Base-by-base conservation (phyloP, 2,329 filamentous ascomycete species). In the Diaporthe humulicola region DNA sequence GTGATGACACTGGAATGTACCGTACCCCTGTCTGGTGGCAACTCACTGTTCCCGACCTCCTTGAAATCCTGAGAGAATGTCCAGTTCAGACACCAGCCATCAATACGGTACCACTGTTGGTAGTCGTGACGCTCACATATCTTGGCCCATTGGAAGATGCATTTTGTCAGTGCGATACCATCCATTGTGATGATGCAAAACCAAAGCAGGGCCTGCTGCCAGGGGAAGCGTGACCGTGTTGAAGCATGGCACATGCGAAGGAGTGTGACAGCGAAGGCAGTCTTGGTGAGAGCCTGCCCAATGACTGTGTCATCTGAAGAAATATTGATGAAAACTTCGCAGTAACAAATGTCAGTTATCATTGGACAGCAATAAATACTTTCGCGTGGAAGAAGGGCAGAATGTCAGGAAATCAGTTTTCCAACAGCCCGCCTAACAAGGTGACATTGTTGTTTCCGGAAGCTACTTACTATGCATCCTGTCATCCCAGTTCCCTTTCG, bases 111-210 rank as follows among this genome's bases (percentile, higher is more conserved):
- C 81, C 81, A 87, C n/a, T 85, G 82, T 22, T 88, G 80, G 77
- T 88, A 88, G 66, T 81, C 82, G 0, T 76, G 45, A 50, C 85
- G 83, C 66, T 80, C 82, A 78, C 85, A 88, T 19, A 88, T 81
- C 77, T 83, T 87, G 38, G 83, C 86, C 87, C 87, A 89, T 74
- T 89, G 85, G 50, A 89, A 81, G 72, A 89, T 69, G 69, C 86
- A 83, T 79, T 89, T 89, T 57, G 81, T 56, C n/a, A 86, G 48
- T 83, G 88, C 87, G 77, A 84, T 88, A 0, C 81, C 30, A 76
- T 88, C 88, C 86, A 89, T 88, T 15, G 82, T 83, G 60, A 80
- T 76, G 54, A 89, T 88, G 78, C 86, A 88, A 78, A 86, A 87
- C 86, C 86, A 88, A 1, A 89, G 78, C 12, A 88, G 78, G 74